A percentile compares a stretch with the other conserved stretches of the same genome.
Evolutionary conservation across 148 eudicot species (phyloP).

Genomic region (Chenopodium quinoa): DNA sequence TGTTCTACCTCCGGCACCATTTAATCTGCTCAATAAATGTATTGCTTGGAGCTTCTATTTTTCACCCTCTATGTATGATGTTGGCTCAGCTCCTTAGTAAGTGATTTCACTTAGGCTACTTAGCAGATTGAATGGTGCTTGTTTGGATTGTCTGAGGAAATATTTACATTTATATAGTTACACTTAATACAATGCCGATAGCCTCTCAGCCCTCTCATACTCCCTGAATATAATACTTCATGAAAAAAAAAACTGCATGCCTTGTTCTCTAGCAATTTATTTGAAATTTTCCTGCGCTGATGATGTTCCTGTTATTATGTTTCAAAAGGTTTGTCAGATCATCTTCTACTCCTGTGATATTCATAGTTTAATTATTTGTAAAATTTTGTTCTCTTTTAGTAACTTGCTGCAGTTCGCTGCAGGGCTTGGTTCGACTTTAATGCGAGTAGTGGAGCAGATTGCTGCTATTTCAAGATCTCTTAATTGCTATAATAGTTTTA

Average conservation of each 20-base stretch:
- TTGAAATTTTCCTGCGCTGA: slow-evolving; percentile 18
- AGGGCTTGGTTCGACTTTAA: slow-evolving; percentile 47
- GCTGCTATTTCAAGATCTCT: slow-evolving; percentile 39
- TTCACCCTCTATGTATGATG: background rate
- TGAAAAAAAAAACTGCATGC: background rate
- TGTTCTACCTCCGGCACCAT: background rate
- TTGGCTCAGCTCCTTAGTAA: background rate
- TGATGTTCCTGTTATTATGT: slow-evolving; percentile 25
- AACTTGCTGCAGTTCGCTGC: slow-evolving; percentile 61
- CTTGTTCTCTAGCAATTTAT: slow-evolving; percentile 4
- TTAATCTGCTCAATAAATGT: background rate
- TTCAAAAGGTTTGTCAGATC: slow-evolving; percentile 50
- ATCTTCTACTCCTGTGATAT: slow-evolving; percentile 9
- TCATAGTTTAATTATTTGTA: slow-evolving; percentile 14
- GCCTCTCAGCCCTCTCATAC: background rate
- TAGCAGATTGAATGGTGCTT: slow-evolving; percentile 13
- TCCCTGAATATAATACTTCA: background rate
- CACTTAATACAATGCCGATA: background rate
- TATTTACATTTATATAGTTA: background rate
- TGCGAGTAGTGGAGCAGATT: slow-evolving; percentile 44
- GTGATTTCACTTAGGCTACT: background rate
- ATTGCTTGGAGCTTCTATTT: background rate
- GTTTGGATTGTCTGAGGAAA: slow-evolving; percentile 4
- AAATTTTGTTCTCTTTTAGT: slow-evolving; percentile 25
- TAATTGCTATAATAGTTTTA: slow-evolving; percentile 25